phyloP scores from a whole-genome alignment of 371 early-diverging fungal genomes.

The Mucor sp. region DNA sequence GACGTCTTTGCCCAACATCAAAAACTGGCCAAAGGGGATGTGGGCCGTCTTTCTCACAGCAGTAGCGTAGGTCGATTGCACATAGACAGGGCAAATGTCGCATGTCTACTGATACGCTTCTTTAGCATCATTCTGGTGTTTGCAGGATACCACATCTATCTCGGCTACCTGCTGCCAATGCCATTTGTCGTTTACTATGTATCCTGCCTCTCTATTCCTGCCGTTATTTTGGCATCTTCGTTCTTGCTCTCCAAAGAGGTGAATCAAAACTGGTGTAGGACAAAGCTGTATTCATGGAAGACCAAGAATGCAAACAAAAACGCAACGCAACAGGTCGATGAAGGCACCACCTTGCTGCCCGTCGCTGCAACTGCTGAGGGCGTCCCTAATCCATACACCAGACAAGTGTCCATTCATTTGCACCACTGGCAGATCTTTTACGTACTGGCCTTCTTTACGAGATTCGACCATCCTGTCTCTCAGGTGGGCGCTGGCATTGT shows the following conservation, averaged over 20 bases:
- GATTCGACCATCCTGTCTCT: conserved; percentile 72
- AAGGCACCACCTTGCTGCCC: not conserved
- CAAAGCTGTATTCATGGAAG: conserved; percentile 1
- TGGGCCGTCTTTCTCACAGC: conserved; percentile 66
- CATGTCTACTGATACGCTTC: not conserved
- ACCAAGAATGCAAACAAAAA: not conserved
- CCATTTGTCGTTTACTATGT: conserved; percentile 61
- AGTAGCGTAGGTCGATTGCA: conserved; percentile 29
- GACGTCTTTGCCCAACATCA: conserved; percentile 67
- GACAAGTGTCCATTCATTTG: conserved; percentile 54
- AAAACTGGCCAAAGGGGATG: conserved; percentile 68
- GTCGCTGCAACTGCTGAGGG: not conserved
- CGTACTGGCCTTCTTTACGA: conserved; percentile 75
- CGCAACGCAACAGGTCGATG: not conserved
- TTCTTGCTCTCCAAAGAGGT: conserved; percentile 43
- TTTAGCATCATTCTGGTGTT: conserved; percentile 54
- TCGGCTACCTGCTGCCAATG: conserved; percentile 34
- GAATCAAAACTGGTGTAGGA: conserved; percentile 36
- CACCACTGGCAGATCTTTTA: conserved; percentile 92
- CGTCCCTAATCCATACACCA: conserved; percentile 10
- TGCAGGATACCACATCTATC: conserved; percentile 64
- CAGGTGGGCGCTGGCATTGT: conserved; percentile 72
- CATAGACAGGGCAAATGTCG: too few species aligned
- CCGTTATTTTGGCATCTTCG: conserved; percentile 40
- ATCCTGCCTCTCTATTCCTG: conserved; percentile 53